Conservation (phyloP, 2,329 filamentous ascomycete genomes). For the Clonostachys rosea region DNA sequence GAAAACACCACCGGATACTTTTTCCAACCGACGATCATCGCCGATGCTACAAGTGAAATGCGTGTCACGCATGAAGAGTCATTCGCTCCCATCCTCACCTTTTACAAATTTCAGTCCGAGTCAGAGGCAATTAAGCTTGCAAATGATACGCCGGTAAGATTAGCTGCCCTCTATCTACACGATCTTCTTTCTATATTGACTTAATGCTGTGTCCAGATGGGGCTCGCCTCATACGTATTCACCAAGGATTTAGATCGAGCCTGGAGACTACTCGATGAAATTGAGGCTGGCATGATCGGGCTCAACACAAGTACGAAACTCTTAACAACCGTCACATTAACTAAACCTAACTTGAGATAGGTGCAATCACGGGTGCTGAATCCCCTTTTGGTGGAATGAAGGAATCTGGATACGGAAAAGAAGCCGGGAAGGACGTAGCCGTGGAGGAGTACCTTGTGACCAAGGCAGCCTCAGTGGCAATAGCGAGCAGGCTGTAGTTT, state of each 20-base stretch:
- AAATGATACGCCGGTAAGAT: slow-evolving; percentile 48
- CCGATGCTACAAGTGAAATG: slow-evolving; percentile 64
- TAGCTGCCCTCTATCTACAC: neutral
- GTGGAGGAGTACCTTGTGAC: slow-evolving; percentile 39
- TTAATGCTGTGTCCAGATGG: slow-evolving; percentile 36
- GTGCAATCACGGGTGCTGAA: slow-evolving; percentile 32
- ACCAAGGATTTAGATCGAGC: slow-evolving; percentile 35
- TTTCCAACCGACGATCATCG: slow-evolving; percentile 65
- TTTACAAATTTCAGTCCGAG: slow-evolving; percentile 67
- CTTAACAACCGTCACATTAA: slow-evolving; percentile 7
- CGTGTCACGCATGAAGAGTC: slow-evolving; percentile 64
- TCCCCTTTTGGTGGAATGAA: slow-evolving; percentile 43
- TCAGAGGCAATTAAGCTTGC: slow-evolving; percentile 64
- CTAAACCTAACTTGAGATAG: neutral
- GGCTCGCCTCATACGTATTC: slow-evolving; percentile 70
- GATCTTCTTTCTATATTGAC: neutral
- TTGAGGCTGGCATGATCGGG: slow-evolving; percentile 40
- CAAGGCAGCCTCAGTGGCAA: slow-evolving; percentile 16
- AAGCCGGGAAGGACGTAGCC: slow-evolving; percentile 42
- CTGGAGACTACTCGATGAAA: slow-evolving; percentile 35
- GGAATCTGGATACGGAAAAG: slow-evolving; percentile 40
- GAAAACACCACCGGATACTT: slow-evolving; percentile 43
- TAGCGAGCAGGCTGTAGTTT: neutral
- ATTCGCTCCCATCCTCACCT: slow-evolving; percentile 65
- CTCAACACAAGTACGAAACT: slow-evolving; percentile 21